Percentiles rank a stretch among this genome's conserved stretches.
phyloP scores from a whole-genome alignment of 768 basidiomycete genomes.

The Pleurotus djamor region DNA sequence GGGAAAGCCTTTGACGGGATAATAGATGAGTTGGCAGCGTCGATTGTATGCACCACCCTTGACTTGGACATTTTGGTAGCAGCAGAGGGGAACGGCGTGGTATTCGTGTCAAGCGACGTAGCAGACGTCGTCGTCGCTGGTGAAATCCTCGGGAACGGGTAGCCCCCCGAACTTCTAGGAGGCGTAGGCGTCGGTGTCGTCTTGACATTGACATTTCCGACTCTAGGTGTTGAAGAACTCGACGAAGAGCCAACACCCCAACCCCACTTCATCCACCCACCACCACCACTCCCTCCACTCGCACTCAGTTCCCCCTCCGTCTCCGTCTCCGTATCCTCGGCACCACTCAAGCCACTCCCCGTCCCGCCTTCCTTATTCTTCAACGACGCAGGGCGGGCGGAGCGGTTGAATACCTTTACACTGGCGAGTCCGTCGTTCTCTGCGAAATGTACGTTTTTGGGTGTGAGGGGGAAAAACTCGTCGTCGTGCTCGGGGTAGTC shows the following conservation, averaged over 20 bases:
- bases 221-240: too few relatives aligned
- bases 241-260: neutral
- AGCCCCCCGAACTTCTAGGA: slow-evolving; percentile 7
- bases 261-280: neutral
- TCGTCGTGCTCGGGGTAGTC: slow-evolving; percentile 2
- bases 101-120: slow-evolving; percentile 12
- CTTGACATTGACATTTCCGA: too few relatives aligned
- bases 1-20: slow-evolving; percentile 22
- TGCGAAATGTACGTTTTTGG: slow-evolving; percentile 91
- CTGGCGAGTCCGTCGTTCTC: slow-evolving; percentile 59
- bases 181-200: too few relatives aligned
- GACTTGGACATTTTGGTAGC: slow-evolving; percentile 18
- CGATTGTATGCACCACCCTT: neutral
- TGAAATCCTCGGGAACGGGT: slow-evolving; percentile 15
- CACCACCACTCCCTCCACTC: neutral
- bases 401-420: slow-evolving; percentile 60
- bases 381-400: slow-evolving; percentile 68
- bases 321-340: slow-evolving; percentile 47
- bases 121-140: slow-evolving; percentile 17
- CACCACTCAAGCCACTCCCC: slow-evolving; percentile 28
- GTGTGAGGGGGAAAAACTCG: slow-evolving; percentile 26
- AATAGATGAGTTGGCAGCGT: slow-evolving; percentile 13
- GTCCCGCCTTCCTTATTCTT: slow-evolving; percentile 30
- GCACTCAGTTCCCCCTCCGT: slow-evolving; percentile 35
- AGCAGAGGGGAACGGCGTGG: slow-evolving; percentile 6